phyloP scores from a whole-genome alignment of 2,329 filamentous ascomycete genomes.

The Aspergillus nomiae region DNA sequence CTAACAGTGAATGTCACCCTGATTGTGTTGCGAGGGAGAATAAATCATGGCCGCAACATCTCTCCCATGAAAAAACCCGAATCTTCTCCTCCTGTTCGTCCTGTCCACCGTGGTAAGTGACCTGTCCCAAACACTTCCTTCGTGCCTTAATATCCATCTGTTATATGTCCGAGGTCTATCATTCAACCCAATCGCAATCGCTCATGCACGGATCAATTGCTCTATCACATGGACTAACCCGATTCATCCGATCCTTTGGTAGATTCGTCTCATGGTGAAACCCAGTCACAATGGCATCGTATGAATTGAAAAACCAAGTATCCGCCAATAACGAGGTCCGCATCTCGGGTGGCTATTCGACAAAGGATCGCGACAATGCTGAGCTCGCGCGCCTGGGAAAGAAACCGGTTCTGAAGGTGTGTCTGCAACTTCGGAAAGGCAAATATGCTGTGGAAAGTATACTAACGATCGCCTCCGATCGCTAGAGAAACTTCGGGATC shows the following conservation, averaged over 20 bases:
- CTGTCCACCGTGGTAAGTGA: not conserved
- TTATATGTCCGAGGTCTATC: not conserved
- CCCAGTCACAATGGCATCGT: not conserved
- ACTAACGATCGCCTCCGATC: not conserved
- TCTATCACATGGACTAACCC: not conserved
- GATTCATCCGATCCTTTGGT: not conserved
- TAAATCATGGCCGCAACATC: not conserved
- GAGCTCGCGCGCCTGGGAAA: not conserved
- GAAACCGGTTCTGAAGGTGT: not conserved
- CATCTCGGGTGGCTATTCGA: not conserved
- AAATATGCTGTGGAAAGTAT: not conserved
- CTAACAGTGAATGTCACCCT: not conserved
- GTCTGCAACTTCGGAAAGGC: not conserved
- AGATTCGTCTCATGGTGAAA: not conserved
- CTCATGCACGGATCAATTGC: not conserved
- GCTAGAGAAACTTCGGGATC: conserved; percentile 43
- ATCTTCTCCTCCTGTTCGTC: not conserved
- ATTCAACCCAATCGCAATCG: not conserved
- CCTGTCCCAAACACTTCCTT: not conserved
- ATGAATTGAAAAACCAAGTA: not conserved
- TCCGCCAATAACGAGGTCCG: not conserved
- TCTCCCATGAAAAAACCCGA: not conserved
- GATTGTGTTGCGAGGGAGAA: not conserved
- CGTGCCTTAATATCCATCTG: not conserved
- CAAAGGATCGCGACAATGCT: not conserved